phyloP scores from a whole-genome alignment of 345 rosid genomes.

The Eucalyptus camaldulensis region DNA sequence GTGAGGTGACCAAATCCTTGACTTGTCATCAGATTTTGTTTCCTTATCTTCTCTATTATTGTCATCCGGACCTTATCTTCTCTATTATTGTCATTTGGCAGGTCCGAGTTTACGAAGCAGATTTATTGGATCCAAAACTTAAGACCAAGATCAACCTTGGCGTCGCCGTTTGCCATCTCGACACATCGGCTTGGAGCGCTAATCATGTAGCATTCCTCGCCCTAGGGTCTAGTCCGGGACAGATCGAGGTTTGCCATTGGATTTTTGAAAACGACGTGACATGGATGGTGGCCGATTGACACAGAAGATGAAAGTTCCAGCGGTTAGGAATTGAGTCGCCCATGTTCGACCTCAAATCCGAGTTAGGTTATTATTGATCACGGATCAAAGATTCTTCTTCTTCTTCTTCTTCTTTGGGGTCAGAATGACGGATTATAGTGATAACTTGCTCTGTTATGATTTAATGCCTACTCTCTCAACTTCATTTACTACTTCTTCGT shows the following conservation, averaged over 20 bases:
- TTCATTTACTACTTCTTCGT: too few species aligned
- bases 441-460: too few species aligned
- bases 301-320: neutral
- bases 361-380: neutral
- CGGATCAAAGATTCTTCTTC: too few species aligned
- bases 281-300: slow-evolving; percentile 38
- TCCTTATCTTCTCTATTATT: slow-evolving; percentile 67
- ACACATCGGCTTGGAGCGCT: slow-evolving; percentile 74
- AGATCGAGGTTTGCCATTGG: slow-evolving; percentile 83
- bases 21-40: slow-evolving; percentile 85
- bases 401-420: too few species aligned
- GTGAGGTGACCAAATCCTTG: slow-evolving; percentile 51
- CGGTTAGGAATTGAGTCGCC: neutral
- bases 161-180: slow-evolving; percentile 71
- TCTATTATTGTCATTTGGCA: slow-evolving; percentile 82
- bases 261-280: slow-evolving; percentile 82
- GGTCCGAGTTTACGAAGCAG: slow-evolving; percentile 79
- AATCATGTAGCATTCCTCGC: slow-evolving; percentile 69
- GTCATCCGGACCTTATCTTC: too few species aligned
- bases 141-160: slow-evolving; percentile 54
- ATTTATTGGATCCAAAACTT: slow-evolving; percentile 37
- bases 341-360: neutral
- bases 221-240: slow-evolving; percentile 65
- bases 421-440: too few species aligned
- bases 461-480: too few species aligned